These are phyloP conservation scores for Williopsis jadinii DNA, from an alignment of 1,139 yeast species.

Conservation along the genomic window DNA sequence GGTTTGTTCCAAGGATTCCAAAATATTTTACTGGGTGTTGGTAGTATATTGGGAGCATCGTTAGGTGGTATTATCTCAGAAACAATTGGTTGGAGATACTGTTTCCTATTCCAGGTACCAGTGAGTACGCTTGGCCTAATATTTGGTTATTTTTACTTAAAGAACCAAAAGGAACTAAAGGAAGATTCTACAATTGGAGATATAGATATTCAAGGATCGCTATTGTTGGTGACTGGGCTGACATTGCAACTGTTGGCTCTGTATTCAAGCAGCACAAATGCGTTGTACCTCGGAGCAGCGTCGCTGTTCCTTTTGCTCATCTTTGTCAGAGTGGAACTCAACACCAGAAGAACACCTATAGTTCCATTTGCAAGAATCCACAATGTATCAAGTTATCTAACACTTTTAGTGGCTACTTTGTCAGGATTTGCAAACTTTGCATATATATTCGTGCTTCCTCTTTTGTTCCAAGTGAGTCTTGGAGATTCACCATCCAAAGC, in stretches of 20 bases:
- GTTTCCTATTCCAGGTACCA: slow-evolving; percentile 53
- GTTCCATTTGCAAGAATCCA: not conserved
- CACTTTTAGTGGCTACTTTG: slow-evolving; percentile 27
- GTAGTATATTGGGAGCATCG: slow-evolving; percentile 59
- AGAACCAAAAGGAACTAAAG: slow-evolving; percentile 24
- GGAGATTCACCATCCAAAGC: slow-evolving; percentile 42
- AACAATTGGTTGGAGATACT: slow-evolving; percentile 65
- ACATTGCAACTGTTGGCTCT: not conserved
- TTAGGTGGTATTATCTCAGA: slow-evolving; percentile 65
- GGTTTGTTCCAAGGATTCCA: slow-evolving; percentile 55
- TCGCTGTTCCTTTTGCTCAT: not conserved
- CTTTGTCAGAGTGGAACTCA: not conserved
- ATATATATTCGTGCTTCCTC: slow-evolving; percentile 33
- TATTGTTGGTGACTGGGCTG: not conserved
- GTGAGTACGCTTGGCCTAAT: not conserved
- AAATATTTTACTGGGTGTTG: slow-evolving; percentile 52
- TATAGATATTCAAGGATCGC: not conserved
- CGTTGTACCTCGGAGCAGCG: not conserved
- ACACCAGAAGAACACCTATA: not conserved
- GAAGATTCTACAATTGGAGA: not conserved
- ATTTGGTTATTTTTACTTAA: slow-evolving; percentile 20
- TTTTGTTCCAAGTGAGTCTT: slow-evolving; percentile 39
- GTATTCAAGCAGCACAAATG: not conserved
- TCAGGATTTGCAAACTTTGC: slow-evolving; percentile 34
- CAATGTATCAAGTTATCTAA: not conserved